Percentiles rank a stretch among this genome's conserved stretches.
Evolutionary conservation across 2,329 filamentous ascomycete species (phyloP).

Genomic region (Cryphonectria japonica): DNA sequence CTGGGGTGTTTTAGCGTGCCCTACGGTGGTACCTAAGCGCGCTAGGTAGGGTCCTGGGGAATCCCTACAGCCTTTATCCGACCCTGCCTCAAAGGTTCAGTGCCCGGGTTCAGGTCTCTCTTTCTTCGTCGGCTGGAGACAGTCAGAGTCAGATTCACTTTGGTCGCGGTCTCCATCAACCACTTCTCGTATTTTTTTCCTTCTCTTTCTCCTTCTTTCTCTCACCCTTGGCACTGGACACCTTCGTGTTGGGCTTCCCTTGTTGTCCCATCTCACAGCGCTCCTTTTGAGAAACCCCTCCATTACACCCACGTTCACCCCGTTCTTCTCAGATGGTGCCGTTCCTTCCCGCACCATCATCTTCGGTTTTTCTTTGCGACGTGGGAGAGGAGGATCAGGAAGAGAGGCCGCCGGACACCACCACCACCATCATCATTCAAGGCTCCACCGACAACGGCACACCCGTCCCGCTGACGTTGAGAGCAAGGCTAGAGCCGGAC

Average conservation of each 20-base stretch:
- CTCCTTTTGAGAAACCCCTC: neutral
- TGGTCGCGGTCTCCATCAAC: slow-evolving; percentile 6
- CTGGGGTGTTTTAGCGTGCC: slow-evolving; percentile 7
- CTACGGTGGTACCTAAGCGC: neutral
- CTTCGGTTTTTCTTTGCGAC: slow-evolving; percentile 29
- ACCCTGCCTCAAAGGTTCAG: slow-evolving; percentile 7
- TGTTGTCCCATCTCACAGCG: neutral
- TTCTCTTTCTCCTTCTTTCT: neutral
- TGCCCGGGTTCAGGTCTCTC: neutral
- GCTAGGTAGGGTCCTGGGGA: slow-evolving; percentile 2
- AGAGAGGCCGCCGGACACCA: slow-evolving; percentile 27
- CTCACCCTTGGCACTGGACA: neutral
- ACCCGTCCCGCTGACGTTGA: slow-evolving; percentile 2
- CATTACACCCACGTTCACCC: neutral
- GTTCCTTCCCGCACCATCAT: slow-evolving; percentile 25
- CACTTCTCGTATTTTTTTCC: neutral
- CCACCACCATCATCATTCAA: slow-evolving; percentile 1
- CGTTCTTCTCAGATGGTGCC: slow-evolving; percentile 30
- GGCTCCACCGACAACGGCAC: slow-evolving; percentile 15
- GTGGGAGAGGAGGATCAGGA: slow-evolving; percentile 26
- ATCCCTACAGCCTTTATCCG: slow-evolving; percentile 1
- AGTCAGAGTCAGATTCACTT: neutral
- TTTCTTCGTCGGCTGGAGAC: neutral
- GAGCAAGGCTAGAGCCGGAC: slow-evolving; percentile 7
- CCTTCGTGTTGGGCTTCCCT: neutral